Conservation (phyloP, 108 stramenopile species). For the Thalassiosira profunda region DNA sequence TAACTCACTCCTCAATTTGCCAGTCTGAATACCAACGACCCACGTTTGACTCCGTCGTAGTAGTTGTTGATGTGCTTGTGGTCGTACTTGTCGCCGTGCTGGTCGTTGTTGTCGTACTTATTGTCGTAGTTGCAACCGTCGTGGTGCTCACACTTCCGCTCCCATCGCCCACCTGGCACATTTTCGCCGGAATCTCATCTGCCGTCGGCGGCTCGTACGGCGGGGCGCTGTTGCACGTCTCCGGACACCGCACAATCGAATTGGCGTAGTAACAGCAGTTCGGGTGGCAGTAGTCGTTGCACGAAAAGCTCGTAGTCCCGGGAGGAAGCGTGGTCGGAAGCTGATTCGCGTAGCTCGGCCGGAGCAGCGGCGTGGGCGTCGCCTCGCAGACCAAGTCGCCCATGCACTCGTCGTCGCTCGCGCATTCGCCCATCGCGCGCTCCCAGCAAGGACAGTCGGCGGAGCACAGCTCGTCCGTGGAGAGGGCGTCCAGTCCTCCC, state of each 20-base stretch:
- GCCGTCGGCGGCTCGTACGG: too few relatives aligned
- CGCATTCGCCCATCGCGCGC: constrained; percentile 33
- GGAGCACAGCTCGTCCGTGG: constrained; percentile 37
- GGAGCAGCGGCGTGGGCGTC: too few relatives aligned
- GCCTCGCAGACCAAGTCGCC: constrained; percentile 44
- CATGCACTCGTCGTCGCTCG: constrained; percentile 51
- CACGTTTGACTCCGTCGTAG: neutral
- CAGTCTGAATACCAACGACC: constrained; percentile 6
- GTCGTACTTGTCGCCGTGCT: neutral
- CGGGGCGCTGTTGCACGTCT: neutral
- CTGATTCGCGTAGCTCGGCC: too few relatives aligned
- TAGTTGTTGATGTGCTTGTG: neutral
- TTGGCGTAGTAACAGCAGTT: neutral
- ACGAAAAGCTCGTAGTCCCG: too few relatives aligned
- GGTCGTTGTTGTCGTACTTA: neutral
- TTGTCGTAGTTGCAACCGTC: neutral
- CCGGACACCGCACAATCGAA: neutral
- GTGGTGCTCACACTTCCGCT: neutral
- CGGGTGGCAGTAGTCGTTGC: neutral
- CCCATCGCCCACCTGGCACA: neutral
- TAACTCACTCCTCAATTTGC: neutral
- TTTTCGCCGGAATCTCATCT: neutral
- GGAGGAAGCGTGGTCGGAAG: too few relatives aligned
- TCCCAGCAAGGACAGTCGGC: constrained; percentile 49
- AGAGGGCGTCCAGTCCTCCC: too few relatives aligned